Percentiles rank a stretch among this genome's conserved stretches.
Evolutionary conservation across 2,329 filamentous ascomycete genomes (phyloP).

Genomic region (Ascomycota sp.): DNA sequence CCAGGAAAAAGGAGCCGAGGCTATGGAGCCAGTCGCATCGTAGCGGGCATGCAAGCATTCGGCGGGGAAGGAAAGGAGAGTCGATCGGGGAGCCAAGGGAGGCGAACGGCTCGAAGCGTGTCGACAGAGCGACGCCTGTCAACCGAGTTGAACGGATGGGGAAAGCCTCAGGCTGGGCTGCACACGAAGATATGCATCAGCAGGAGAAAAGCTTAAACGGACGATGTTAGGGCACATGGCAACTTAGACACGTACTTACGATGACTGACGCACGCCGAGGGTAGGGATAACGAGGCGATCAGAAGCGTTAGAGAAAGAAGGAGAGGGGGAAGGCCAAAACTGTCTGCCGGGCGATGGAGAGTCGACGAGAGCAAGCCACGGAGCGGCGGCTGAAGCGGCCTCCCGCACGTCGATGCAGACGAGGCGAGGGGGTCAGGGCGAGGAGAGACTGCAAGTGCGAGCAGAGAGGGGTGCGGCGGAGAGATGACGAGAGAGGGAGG

Average conservation of each 20-base stretch:
- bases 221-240: neutral
- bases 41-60: slow-evolving; percentile 3
- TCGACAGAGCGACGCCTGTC: too few species aligned
- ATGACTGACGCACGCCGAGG: slow-evolving; percentile 3
- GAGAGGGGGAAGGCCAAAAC: neutral
- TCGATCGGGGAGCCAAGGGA: neutral
- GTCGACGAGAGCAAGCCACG: slow-evolving; percentile 2
- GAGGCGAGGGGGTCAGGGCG: neutral
- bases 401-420: slow-evolving; percentile 6
- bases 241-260: neutral
- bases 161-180: too few species aligned
- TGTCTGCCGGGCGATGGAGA: slow-evolving; percentile 1
- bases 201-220: neutral
- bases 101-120: too few species aligned
- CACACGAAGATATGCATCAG: neutral
- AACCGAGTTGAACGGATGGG: too few species aligned
- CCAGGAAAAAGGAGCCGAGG: slow-evolving; percentile 2
- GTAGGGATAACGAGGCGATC: neutral
- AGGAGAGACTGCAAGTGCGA: neutral
- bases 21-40: slow-evolving; percentile 5
- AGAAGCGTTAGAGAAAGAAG: neutral
- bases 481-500: neutral
- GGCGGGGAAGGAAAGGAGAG: neutral
- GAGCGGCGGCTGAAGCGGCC: slow-evolving; percentile 3
- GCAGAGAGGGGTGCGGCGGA: neutral